These are phyloP conservation scores for Ophiostoma montium DNA, from an alignment of 2,329 filamentous ascomycete genomes.

Conservation along the genomic window DNA sequence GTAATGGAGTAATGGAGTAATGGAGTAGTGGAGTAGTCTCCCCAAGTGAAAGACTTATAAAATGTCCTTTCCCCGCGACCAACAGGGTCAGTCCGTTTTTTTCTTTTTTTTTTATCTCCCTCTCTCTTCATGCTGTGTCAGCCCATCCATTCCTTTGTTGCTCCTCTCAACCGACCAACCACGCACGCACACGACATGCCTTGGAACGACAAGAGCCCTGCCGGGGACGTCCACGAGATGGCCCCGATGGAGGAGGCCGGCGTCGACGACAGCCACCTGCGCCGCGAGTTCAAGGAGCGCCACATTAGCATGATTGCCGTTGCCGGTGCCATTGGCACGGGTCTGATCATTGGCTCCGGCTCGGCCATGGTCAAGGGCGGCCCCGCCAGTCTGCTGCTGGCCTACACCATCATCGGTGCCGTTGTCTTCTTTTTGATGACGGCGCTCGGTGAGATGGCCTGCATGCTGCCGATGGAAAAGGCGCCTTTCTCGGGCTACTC, in stretches of 20 bases:
- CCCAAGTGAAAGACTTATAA: no score
- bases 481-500: constrained; percentile 24
- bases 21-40: no score
- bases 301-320: constrained; percentile 38
- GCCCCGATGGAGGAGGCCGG: neutral
- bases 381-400: constrained; percentile 39
- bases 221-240: neutral
- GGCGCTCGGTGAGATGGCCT: constrained; percentile 48
- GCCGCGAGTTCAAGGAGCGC: constrained; percentile 25
- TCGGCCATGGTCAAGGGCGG: constrained; percentile 32
- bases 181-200: neutral
- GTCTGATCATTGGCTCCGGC: constrained; percentile 36
- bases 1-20: no score
- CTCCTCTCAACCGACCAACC: neutral
- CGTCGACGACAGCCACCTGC: constrained; percentile 14
- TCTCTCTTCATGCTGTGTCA: no score
- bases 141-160: neutral
- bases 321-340: constrained; percentile 34
- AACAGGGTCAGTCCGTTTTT: no score
- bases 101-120: no score
- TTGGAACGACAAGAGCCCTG: neutral
- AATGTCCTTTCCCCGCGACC: no score
- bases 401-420: constrained; percentile 30
- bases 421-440: constrained; percentile 30
- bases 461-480: constrained; percentile 34